Conservation (phyloP, 1,284 basidiomycete genomes). For the Fomitopsis pinicola region DNA sequence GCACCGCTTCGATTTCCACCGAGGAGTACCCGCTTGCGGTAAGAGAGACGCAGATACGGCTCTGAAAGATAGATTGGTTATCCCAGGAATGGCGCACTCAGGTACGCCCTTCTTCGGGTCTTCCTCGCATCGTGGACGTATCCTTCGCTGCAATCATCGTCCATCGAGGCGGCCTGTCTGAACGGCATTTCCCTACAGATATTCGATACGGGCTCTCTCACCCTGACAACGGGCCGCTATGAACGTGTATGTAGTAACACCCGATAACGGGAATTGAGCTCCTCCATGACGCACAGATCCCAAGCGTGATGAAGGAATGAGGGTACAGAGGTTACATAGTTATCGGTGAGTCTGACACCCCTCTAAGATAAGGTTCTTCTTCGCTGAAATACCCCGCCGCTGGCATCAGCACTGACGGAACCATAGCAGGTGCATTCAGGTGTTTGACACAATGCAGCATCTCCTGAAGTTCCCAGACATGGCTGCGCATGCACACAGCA, state of each 20-base stretch:
- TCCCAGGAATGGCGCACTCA: neutral
- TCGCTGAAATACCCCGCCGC: neutral
- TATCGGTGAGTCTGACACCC: neutral
- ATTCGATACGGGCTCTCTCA: neutral
- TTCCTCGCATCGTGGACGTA: neutral
- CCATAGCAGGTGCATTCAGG: neutral
- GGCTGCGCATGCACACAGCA: conserved; percentile 8
- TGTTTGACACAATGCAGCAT: neutral
- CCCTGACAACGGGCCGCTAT: neutral
- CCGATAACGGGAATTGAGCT: conserved; percentile 1
- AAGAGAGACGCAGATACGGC: neutral
- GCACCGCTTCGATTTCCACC: neutral
- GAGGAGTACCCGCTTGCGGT: neutral
- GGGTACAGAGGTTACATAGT: neutral
- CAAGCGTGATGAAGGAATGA: neutral
- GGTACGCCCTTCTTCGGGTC: neutral
- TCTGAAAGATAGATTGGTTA: neutral
- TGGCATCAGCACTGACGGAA: neutral
- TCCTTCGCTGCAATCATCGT: neutral
- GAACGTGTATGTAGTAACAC: no score
- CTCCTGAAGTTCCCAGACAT: conserved; percentile 1
- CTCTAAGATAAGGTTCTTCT: neutral
- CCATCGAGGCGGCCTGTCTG: neutral
- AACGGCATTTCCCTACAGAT: neutral
- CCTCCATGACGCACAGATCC: neutral